Evolutionary conservation across 139 green algal genomes (phyloP).

Genomic region (Pycnococcus provasolii): DNA sequence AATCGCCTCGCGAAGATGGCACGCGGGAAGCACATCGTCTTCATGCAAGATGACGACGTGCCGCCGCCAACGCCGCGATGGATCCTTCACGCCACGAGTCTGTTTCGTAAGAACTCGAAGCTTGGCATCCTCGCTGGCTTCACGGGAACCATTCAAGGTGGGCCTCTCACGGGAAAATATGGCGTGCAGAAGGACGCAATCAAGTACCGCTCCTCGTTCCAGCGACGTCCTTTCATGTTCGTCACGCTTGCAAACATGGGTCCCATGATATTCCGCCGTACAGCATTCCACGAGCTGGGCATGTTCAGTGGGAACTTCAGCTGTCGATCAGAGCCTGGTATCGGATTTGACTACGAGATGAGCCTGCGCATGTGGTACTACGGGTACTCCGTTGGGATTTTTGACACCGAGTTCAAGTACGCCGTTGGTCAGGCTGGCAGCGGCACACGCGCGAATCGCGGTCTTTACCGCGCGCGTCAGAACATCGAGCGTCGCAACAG

Average conservation of each 20-base stretch:
- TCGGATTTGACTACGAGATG: conserved; percentile 23
- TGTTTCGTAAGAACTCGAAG: not conserved
- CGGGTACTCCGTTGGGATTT: not conserved
- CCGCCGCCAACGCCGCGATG: not conserved
- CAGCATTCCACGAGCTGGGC: conserved; percentile 5
- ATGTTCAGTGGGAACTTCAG: conserved; percentile 9
- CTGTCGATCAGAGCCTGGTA: conserved; percentile 14
- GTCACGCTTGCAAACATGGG: conserved; percentile 2
- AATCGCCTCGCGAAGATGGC: conserved; percentile 23
- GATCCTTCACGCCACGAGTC: not conserved
- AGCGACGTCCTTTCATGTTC: conserved; percentile 12
- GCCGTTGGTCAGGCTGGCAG: not conserved
- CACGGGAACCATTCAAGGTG: conserved; percentile 10
- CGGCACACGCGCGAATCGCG: conserved; percentile 7
- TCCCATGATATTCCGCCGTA: conserved; percentile 2
- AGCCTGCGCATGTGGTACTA: conserved; percentile 22
- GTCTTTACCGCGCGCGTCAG: not conserved
- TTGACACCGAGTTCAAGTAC: not conserved
- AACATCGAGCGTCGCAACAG: conserved; percentile 10
- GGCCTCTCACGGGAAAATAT: conserved; percentile 11
- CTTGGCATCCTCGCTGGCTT: conserved; percentile 7
- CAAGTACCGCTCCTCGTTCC: not conserved
- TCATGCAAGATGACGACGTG: conserved; percentile 27
- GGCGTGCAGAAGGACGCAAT: not conserved
- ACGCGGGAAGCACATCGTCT: conserved; percentile 9